Base-by-base conservation (phyloP, 108 stramenopile genomes). In the Pseudonitzschia multiseries region DNA sequence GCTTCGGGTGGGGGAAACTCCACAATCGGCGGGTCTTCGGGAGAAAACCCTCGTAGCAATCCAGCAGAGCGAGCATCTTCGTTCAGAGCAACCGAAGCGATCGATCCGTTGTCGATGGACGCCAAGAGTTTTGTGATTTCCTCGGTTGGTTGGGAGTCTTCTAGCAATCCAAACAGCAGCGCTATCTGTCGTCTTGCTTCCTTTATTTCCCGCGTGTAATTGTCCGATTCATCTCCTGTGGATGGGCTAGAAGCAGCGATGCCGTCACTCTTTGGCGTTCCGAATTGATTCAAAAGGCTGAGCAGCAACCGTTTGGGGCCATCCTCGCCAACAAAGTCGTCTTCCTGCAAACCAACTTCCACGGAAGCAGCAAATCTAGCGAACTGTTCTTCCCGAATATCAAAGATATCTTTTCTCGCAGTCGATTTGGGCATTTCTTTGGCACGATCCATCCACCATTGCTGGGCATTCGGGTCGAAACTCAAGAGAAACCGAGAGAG, bases 181-280 rank as follows among this genome's bases (percentile, higher is more conserved):
- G 83, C 85, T 42, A 89, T 75, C 51, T 89, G 88, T 51, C 88
- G 75, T 18, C 83, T 65, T 21, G 88, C 88, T 73, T 85, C 88
- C 51, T 79, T 82, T 1, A 61, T 44, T 68, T 68, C 74, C 15
- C 40, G 52, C 22, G 29, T 22, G 41, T 61, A 24, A 5, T 57
- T 42, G 21, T 41, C 61, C 40, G 57, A 28, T 14, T 60, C 40
- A 10, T 60, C 57, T 8, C n/a, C 41, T 14, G 69, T 57, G 27
- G 57, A 27, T 27, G 41, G 4, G 12, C 42, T 33, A 62, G 33
- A n/a, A 40, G 33, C 12, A 17, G 20, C 17, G 15, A 17, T 33
- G 22, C 10, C 41, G 22, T n/a, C 57, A 40, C 21, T 8, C 14
- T 75, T 52, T 21, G 51, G 27, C n/a, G 59, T 57, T 36, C 81